Evolutionary conservation across 2,329 filamentous ascomycete species (phyloP), one percentile per base, ranked within the genome.

Genomic region (Penicillium occitanis): DNA sequence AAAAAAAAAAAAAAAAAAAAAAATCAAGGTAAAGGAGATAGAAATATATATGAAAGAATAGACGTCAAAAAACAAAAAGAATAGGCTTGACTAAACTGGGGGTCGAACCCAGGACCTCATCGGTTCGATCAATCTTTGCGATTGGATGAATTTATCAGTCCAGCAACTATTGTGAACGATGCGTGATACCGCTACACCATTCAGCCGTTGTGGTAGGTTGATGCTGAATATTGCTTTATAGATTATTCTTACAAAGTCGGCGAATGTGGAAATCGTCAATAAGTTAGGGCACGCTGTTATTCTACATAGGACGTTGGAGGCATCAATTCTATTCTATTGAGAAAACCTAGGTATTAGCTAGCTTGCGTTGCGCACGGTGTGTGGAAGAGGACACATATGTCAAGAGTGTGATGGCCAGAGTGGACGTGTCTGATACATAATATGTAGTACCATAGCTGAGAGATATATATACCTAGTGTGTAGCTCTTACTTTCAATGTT

Each of bases 111-210:
- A 60, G 57, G 57, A 60, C 57, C 57, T 60, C 57, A 60, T 60
- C 57, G 57, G 57, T 60, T 60, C 57, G 37, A 60, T 60, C 57
- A 60, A 60, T 60, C 57, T 60, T 60, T 60, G 57, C 57, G 57
- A 60, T 60, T 60, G 57, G 57, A 60, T 60, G 57, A 60, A 44
- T 58, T 60, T 55, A 53, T 60, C 57, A 60, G 57, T 60, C 57
- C 57, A 57, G 57, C 57, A 60, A 60, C 57, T 44, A 60, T 60
- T 60, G 57, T 60, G 57, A 60, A 60, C 57, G 57, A 60, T 60
- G 57, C 57, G 57, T 60, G 57, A 60, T 60, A 60, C 57, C 57
- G 57, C 57, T 60, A 60, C 57, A 60, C 57, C 57, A 60, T 60
- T 60, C 57, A 60, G 57, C 57, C 57, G 37, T 60, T 51, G 25